phyloP scores from a whole-genome alignment of 257 asterid species.

The Fraxinus anomala region DNA sequence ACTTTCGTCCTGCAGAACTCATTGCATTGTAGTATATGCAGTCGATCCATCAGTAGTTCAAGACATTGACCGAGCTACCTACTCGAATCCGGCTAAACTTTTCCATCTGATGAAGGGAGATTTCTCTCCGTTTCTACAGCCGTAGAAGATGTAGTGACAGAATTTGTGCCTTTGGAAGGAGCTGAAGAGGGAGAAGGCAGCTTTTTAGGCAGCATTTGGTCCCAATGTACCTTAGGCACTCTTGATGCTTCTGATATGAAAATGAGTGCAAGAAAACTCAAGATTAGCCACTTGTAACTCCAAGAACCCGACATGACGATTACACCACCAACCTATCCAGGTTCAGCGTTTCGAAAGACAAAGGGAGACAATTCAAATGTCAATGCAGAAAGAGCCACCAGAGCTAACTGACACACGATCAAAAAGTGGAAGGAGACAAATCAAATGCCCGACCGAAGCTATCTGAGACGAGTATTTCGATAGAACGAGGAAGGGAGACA shows the following conservation, averaged over 20 bases:
- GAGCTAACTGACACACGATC: no score
- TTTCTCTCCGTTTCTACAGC: conserved; percentile 38
- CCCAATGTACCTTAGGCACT: conserved; percentile 64
- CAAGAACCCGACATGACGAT: conserved; percentile 55
- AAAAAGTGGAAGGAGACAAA: no score
- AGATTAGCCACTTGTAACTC: conserved; percentile 44
- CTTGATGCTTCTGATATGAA: conserved; percentile 67
- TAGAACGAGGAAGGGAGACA: background rate
- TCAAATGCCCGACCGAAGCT: background rate
- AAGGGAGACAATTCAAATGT: background rate
- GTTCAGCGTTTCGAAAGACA: background rate
- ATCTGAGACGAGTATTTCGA: background rate
- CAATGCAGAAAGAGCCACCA: no score
- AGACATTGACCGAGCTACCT: conserved; percentile 16
- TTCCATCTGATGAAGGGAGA: conserved; percentile 56
- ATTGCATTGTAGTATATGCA: background rate
- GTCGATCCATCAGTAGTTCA: background rate
- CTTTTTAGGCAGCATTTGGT: conserved; percentile 91
- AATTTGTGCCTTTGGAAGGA: conserved; percentile 80
- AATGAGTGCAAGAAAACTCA: conserved; percentile 55
- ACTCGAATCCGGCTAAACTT: conserved; percentile 39
- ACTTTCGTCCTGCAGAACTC: background rate
- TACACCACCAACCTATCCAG: background rate
- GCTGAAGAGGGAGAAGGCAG: conserved; percentile 75
- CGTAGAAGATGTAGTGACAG: conserved; percentile 39